A percentile compares a stretch with the other conserved stretches of the same genome.
These are phyloP conservation scores for Lentinula edodes DNA, from an alignment of 768 basidiomycete species.

Conservation along the genomic window DNA sequence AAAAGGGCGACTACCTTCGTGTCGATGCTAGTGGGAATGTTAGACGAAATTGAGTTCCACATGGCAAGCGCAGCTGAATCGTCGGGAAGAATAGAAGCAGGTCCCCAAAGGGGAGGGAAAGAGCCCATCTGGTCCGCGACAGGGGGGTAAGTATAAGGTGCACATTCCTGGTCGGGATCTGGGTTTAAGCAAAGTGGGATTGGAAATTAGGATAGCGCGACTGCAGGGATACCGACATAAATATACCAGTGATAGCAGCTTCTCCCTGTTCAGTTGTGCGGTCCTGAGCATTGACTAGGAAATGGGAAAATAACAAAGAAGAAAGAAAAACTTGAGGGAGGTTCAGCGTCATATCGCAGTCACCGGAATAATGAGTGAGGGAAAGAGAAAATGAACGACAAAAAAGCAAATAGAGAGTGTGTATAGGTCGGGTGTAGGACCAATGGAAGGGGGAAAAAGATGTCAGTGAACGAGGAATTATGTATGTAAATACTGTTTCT, in stretches of 20 bases:
- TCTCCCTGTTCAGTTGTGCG: neutral
- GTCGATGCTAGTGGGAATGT: neutral
- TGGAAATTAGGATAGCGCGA: neutral
- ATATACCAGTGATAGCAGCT: neutral
- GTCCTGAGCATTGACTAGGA: neutral
- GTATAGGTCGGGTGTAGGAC: no score
- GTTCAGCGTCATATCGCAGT: neutral
- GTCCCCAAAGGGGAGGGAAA: neutral
- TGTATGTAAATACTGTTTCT: no score
- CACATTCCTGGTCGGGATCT: constrained; percentile 3
- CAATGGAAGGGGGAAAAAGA: no score
- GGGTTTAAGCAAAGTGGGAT: neutral
- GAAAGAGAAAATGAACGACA: no score
- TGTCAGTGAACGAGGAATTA: no score
- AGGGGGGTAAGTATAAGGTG: constrained; percentile 3
- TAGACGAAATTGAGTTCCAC: constrained; percentile 4
- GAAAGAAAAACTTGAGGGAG: neutral
- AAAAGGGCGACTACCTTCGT: neutral
- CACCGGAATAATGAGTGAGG: no score
- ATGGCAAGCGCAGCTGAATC: neutral
- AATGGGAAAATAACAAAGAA: neutral
- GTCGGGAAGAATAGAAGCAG: neutral
- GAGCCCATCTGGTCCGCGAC: neutral
- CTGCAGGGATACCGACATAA: neutral
- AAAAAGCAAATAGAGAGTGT: no score